Conservation (phyloP, 2,329 filamentous ascomycete genomes). For the Dryadomyces quercus-mongolicae region DNA sequence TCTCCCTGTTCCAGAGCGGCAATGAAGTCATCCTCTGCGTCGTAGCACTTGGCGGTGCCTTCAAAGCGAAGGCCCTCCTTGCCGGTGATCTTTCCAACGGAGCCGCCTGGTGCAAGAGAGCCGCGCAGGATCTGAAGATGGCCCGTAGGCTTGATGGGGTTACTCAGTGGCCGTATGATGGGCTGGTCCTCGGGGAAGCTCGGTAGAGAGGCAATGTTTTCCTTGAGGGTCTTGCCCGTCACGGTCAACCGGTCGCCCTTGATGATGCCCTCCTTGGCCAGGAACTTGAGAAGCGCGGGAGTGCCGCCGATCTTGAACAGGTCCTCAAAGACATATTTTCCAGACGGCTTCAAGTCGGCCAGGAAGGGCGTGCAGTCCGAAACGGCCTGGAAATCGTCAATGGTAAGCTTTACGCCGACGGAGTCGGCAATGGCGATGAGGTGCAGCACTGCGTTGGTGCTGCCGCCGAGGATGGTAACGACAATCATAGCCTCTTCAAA, state of each 20-base stretch:
- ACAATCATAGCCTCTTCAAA: slow-evolving; percentile 81
- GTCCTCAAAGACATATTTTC: slow-evolving; percentile 78
- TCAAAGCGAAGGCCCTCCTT: slow-evolving; percentile 81
- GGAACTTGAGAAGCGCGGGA: slow-evolving; percentile 74
- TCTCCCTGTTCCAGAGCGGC: slow-evolving; percentile 61
- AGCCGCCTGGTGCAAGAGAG: slow-evolving; percentile 73
- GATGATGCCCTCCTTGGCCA: slow-evolving; percentile 71
- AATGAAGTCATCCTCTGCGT: slow-evolving; percentile 75
- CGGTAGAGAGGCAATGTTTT: slow-evolving; percentile 70
- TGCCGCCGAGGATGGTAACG: slow-evolving; percentile 71
- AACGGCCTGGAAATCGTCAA: slow-evolving; percentile 77
- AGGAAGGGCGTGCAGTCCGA: slow-evolving; percentile 70
- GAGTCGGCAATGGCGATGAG: slow-evolving; percentile 74
- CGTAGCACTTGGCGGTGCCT: slow-evolving; percentile 70
- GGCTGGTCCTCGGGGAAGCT: slow-evolving; percentile 65
- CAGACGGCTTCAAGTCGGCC: slow-evolving; percentile 73
- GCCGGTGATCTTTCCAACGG: slow-evolving; percentile 87
- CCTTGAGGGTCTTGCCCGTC: slow-evolving; percentile 77
- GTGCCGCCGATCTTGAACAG: slow-evolving; percentile 79
- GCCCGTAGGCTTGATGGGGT: slow-evolving; percentile 77
- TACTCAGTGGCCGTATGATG: slow-evolving; percentile 68
- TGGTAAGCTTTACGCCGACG: slow-evolving; percentile 68
- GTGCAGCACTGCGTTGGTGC: slow-evolving; percentile 77
- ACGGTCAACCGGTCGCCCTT: slow-evolving; percentile 72
- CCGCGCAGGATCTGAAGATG: slow-evolving; percentile 84